Percentiles rank a stretch among this genome's conserved stretches.
Conservation (phyloP, 2,329 filamentous ascomycete species). For the Aspergillus sp. region DNA sequence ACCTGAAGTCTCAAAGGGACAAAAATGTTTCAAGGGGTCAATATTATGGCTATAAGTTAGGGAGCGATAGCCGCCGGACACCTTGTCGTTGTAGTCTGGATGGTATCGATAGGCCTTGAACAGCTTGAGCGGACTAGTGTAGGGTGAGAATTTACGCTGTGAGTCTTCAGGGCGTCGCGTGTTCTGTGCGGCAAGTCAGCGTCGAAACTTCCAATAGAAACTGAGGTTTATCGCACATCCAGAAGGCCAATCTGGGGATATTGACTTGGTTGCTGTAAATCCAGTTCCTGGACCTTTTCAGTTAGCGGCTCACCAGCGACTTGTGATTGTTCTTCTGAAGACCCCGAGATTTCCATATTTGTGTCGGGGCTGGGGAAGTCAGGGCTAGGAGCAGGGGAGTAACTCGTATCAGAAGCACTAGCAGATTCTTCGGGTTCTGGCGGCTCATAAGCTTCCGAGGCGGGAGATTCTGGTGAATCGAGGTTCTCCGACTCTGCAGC, state of each 20-base stretch:
- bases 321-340: constrained; percentile 21
- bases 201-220: constrained; percentile 13
- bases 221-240: constrained; percentile 32
- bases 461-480: constrained; percentile 29
- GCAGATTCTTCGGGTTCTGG: constrained; percentile 41
- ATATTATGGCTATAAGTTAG: constrained; percentile 93
- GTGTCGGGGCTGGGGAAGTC: constrained; percentile 36
- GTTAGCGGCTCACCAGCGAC: constrained; percentile 33
- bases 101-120: constrained; percentile 93
- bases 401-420: constrained; percentile 27
- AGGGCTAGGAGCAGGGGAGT: constrained; percentile 46
- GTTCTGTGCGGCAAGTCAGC: constrained; percentile 33
- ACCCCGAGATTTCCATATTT: constrained; percentile 19
- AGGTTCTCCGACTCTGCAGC: constrained; percentile 14
- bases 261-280: constrained; percentile 19
- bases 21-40: constrained; percentile 70
- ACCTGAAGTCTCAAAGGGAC: constrained; percentile 70
- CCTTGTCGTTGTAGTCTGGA: constrained; percentile 67
- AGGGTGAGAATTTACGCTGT: constrained; percentile 57
- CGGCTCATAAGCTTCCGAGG: constrained; percentile 58
- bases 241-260: constrained; percentile 28
- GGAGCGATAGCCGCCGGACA: constrained; percentile 78
- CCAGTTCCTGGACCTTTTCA: constrained; percentile 28
- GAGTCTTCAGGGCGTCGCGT: constrained; percentile 17
- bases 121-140: constrained; percentile 76